Evolutionary conservation across 2,329 filamentous ascomycete genomes (phyloP).

Genomic region (Cadophora sp.): DNA sequence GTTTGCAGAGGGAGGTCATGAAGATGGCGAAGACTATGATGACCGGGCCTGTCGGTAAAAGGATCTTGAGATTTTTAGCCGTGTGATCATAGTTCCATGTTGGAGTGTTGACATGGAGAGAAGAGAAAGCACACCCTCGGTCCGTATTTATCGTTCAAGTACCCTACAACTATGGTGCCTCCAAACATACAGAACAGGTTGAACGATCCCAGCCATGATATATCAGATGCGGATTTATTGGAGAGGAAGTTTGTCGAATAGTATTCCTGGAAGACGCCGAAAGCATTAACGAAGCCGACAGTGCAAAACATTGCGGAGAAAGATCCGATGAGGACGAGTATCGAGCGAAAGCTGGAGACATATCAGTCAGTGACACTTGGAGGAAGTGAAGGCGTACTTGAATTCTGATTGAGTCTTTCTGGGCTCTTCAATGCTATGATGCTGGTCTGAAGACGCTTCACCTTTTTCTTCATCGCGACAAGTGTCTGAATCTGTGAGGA

Average conservation of each 20-base stretch:
- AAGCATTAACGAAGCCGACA: conserved; percentile 46
- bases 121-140: conserved; percentile 31
- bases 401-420: conserved; percentile 11
- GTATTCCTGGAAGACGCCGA: conserved; percentile 46
- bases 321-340: conserved; percentile 25
- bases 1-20: conserved; percentile 41
- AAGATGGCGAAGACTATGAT: conserved; percentile 49
- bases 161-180: conserved; percentile 37
- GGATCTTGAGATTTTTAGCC: conserved; percentile 9
- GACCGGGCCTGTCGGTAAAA: conserved; percentile 43
- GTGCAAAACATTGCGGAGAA: conserved; percentile 41
- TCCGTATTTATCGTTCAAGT: conserved; percentile 44
- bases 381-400: conserved; percentile 17
- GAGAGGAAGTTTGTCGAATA: conserved; percentile 36
- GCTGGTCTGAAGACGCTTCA: background rate
- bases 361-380: background rate
- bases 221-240: conserved; percentile 39
- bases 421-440: background rate
- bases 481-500: conserved; percentile 15
- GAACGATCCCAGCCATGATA: conserved; percentile 47
- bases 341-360: conserved; percentile 19
- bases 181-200: conserved; percentile 43
- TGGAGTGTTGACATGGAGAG: background rate
- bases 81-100: background rate
- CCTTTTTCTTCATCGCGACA: conserved; percentile 9